Evolutionary conservation across 345 rosid genomes (phyloP).

Genomic region (Acer saccharum): DNA sequence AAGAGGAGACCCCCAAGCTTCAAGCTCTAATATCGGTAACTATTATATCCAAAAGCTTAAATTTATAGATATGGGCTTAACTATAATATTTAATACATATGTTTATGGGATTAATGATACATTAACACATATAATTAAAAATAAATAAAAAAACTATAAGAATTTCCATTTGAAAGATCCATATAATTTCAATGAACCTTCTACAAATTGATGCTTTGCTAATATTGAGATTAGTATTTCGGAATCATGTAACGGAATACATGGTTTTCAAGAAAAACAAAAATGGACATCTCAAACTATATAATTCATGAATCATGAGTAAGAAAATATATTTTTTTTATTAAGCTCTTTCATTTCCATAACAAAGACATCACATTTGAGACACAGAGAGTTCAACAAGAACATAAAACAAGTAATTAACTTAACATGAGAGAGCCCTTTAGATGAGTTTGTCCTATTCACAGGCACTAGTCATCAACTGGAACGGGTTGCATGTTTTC

Average conservation of each 20-base stretch:
- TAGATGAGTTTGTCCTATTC: not conserved
- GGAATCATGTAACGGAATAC: not conserved
- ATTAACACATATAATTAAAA: too few species aligned
- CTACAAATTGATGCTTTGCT: too few species aligned
- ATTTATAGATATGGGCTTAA: too few species aligned
- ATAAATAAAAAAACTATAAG: too few species aligned
- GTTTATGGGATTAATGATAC: too few species aligned
- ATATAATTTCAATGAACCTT: too few species aligned
- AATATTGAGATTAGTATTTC: too few species aligned
- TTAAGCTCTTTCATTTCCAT: not conserved
- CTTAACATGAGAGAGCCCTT: not conserved
- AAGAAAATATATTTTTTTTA: not conserved
- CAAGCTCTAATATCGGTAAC: too few species aligned
- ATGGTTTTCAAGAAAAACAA: not conserved
- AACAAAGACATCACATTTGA: not conserved
- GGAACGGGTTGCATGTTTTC: slow-evolving; percentile 89
- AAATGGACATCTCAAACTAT: not conserved
- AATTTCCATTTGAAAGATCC: too few species aligned
- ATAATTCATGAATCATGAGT: not conserved
- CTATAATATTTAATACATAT: too few species aligned
- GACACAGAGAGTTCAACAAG: slow-evolving; percentile 15
- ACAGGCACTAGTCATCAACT: slow-evolving; percentile 63
- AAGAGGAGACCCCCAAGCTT: too few species aligned
- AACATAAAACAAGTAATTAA: not conserved
- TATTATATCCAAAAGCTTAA: too few species aligned